A percentile compares a stretch with the other conserved stretches of the same genome.
Conservation (phyloP, 805 yeast species). For the Saccharomycopsis babjevae region DNA sequence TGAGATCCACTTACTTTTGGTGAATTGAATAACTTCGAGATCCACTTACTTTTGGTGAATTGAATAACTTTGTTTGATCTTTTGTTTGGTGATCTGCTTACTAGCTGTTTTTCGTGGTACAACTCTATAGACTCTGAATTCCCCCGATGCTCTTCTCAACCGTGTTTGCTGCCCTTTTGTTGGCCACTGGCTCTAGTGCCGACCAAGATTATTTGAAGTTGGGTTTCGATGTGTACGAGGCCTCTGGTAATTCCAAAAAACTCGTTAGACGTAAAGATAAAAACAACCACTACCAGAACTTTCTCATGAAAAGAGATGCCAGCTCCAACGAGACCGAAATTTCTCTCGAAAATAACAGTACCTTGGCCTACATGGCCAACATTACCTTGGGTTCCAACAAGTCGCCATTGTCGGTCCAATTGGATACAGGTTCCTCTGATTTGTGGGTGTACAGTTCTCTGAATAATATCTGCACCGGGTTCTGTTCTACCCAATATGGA, state of each 20-base stretch:
- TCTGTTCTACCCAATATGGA: slow-evolving; percentile 32
- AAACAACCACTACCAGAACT: background rate
- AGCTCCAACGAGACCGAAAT: background rate
- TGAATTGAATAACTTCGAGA: no score
- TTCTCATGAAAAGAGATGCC: background rate
- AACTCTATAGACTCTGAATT: background rate
- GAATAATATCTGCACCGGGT: background rate
- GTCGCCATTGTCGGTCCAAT: slow-evolving; percentile 23
- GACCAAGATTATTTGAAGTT: background rate
- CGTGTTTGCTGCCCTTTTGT: background rate
- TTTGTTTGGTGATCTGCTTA: background rate
- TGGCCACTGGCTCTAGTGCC: background rate
- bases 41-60: no score
- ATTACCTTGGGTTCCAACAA: slow-evolving; percentile 21
- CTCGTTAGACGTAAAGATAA: background rate
- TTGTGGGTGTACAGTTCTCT: slow-evolving; percentile 33
- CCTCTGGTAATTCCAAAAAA: background rate
- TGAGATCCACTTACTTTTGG: no score
- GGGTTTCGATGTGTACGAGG: background rate
- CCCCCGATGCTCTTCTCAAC: background rate
- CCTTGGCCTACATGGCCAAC: slow-evolving; percentile 29
- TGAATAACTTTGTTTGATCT: no score
- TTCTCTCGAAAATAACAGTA: background rate
- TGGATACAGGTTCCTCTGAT: slow-evolving; percentile 43
- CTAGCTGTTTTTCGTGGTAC: background rate